Evolutionary conservation across 345 rosid genomes (phyloP), one percentile per base, ranked within the genome.

Genomic region (Garcia nutans): DNA sequence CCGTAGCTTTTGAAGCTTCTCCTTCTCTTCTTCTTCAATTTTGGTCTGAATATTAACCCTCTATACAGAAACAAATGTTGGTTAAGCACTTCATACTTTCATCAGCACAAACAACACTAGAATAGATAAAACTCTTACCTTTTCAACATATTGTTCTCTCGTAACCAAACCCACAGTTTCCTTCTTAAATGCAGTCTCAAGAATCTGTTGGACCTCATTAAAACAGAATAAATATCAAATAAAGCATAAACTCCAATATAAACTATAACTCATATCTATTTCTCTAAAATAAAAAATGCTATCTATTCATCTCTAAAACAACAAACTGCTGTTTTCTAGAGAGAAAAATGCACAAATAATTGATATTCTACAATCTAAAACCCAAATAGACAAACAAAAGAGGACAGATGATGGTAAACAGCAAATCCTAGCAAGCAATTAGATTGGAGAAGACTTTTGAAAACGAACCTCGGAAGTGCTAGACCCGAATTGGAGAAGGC

Each of bases 161-260:
- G 99, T 96, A 45, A 96, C 99, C 80, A 96, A 86, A 75, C 98
- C 98, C 3, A 96, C 94, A 19, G 99, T 96, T 80, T 96, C 98
- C 87, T 91, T 96, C 93, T 96, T 96, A 79, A 96, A 96, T 23
- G 98, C 99, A 74, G 97, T 92, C 82, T 96, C 99, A 22, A 93
- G 93, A 82, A 91, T 96, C 99, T 96, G 68, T 45, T 80, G 42
- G 20, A 24, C 54, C 65, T 33, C 23, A 59, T 11, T 47, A 52
- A 42, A 69, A 33, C 16, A 67, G 75, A 62, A 2, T 20, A 20
- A 7, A 12, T 44, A 13, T 37, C 41, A 54, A 24, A 2, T 20
- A 41, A 9, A 5, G 28, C 9, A 42, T 15, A 64, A 37, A 33
- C 20, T 64, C 12, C 15, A 61, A 12, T 61, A 61, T 12, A 26